These are phyloP conservation scores for Geosmithia putterillii DNA, from an alignment of 2,329 filamentous ascomycete species.

Conservation along the genomic window DNA sequence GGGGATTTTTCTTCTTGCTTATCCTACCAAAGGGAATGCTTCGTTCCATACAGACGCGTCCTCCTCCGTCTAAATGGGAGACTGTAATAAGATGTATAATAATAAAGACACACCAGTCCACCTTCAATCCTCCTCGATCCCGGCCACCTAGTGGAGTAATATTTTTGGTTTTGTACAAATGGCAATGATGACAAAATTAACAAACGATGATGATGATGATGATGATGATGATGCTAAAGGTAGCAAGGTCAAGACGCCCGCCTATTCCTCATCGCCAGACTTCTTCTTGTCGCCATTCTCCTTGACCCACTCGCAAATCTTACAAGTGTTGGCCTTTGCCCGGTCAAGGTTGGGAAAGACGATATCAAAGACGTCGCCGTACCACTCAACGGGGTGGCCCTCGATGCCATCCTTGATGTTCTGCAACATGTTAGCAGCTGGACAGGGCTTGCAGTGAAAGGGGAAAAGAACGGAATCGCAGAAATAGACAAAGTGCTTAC, in stretches of 20 bases:
- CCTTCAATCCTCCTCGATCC: no score
- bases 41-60: no score
- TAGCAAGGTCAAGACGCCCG: not conserved
- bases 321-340: conserved; percentile 63
- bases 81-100: no score
- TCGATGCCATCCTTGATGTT: conserved; percentile 97
- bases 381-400: conserved; percentile 86
- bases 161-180: no score
- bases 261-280: conserved; percentile 20
- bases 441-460: not conserved
- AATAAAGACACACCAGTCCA: no score
- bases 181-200: no score
- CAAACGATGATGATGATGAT: no score
- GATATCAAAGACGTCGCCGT: conserved; percentile 82
- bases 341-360: conserved; percentile 76
- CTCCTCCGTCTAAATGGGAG: no score
- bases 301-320: conserved; percentile 42
- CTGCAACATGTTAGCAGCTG: conserved; percentile 30
- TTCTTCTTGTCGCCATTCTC: conserved; percentile 25
- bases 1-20: no score
- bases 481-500: conserved; percentile 40
- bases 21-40: no score
- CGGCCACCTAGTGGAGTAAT: no score
- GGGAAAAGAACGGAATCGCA: not conserved
- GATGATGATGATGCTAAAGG: no score